phyloP scores from a whole-genome alignment of 169 alveolate species.

The Plasmodium vivax region DNA sequence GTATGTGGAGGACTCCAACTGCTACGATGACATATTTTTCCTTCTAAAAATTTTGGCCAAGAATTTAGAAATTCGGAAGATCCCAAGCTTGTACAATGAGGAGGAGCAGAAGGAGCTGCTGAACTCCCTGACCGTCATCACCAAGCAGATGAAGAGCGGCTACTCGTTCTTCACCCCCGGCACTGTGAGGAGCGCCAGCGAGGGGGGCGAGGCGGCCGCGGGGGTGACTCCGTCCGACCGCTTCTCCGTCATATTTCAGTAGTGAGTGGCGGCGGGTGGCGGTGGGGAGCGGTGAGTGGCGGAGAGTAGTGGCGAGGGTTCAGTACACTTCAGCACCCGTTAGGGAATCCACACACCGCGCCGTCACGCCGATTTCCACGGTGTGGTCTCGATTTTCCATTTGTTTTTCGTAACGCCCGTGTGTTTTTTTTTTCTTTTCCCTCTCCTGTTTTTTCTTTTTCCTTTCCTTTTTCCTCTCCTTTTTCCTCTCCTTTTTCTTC shows the following conservation, averaged over 20 bases:
- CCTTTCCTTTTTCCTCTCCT: background rate
- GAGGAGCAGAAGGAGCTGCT: slow-evolving; percentile 73
- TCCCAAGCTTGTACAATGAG: slow-evolving; percentile 76
- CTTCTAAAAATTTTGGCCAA: slow-evolving; percentile 70
- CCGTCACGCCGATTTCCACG: background rate
- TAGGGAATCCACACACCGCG: background rate
- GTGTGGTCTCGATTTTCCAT: background rate
- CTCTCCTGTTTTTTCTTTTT: background rate
- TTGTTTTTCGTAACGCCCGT: background rate
- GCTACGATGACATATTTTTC: slow-evolving; percentile 74
- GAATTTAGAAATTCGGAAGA: slow-evolving; percentile 52
- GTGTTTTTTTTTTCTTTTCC: background rate
- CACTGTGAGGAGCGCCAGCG: slow-evolving; percentile 3
- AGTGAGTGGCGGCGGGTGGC: background rate
- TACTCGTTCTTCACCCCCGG: slow-evolving; percentile 1
- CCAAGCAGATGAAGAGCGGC: slow-evolving; percentile 37
- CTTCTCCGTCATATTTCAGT: slow-evolving; percentile 17
- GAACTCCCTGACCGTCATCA: slow-evolving; percentile 20
- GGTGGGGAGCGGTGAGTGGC: too few species aligned
- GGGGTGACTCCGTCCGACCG: background rate
- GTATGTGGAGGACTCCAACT: slow-evolving; percentile 75
- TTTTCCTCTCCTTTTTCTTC: too few species aligned
- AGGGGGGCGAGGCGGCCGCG: background rate
- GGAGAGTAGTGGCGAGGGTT: too few species aligned
- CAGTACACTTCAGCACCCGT: background rate